Percentiles rank a stretch among this genome's conserved stretches.
Evolutionary conservation across 2,329 filamentous ascomycete species (phyloP).

Genomic region (Claviceps africana): DNA sequence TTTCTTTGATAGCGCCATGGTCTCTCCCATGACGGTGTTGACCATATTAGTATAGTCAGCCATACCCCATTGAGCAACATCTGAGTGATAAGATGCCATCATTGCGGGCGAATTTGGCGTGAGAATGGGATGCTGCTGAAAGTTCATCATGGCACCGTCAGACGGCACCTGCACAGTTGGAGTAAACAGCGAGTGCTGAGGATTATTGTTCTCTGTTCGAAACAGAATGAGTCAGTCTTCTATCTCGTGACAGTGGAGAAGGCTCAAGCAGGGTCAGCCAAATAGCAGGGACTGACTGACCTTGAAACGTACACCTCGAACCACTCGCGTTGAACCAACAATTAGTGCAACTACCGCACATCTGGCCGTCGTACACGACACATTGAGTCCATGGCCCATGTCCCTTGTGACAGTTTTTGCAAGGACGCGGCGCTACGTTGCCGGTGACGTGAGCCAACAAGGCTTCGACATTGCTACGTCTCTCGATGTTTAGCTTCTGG

Average conservation of each 20-base stretch:
- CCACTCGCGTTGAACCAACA: conserved; percentile 52
- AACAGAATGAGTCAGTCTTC: neutral
- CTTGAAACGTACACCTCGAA: conserved; percentile 45
- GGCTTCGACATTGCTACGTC: conserved; percentile 46
- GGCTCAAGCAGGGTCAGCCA: neutral
- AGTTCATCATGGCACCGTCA: conserved; percentile 10
- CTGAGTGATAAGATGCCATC: conserved; percentile 3
- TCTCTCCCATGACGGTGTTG: conserved; percentile 30
- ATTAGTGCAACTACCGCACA: conserved; percentile 49
- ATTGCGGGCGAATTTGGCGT: neutral
- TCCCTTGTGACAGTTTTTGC: conserved; percentile 46
- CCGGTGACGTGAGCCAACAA: conserved; percentile 44
- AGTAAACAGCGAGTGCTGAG: conserved; percentile 16
- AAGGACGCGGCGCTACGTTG: conserved; percentile 30
- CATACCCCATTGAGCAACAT: conserved; percentile 22
- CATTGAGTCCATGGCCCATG: conserved; percentile 46
- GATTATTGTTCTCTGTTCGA: conserved; percentile 30
- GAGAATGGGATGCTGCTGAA: conserved; percentile 3
- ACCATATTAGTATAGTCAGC: conserved; percentile 12
- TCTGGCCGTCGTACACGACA: conserved; percentile 44
- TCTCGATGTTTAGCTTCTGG: conserved; percentile 39
- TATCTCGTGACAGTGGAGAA: neutral
- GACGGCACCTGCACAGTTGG: neutral
- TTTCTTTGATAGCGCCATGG: conserved; percentile 27
- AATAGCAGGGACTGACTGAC: conserved; percentile 21